Evolutionary conservation across 2,329 filamentous ascomycete species (phyloP).

Genomic region (Teratosphaeria destructans): DNA sequence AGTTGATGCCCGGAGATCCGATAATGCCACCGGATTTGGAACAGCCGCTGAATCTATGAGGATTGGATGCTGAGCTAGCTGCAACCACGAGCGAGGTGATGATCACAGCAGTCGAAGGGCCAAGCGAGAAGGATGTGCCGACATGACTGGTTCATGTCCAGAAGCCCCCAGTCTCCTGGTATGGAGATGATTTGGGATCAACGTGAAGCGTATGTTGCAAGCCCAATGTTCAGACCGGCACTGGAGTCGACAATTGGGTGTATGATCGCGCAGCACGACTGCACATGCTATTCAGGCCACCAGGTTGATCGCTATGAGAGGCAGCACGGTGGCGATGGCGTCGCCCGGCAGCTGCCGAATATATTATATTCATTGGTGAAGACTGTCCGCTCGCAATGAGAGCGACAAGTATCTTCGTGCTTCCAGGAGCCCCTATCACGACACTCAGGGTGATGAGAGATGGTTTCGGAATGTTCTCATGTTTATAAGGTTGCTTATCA

Average conservation of each 20-base stretch:
- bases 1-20: slow-evolving; percentile 73
- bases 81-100: slow-evolving; percentile 86
- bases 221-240: slow-evolving; percentile 79
- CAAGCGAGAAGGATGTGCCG: slow-evolving; percentile 87
- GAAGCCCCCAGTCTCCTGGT: slow-evolving; percentile 79
- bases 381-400: slow-evolving; percentile 19
- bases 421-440: neutral
- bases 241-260: slow-evolving; percentile 64
- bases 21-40: slow-evolving; percentile 75
- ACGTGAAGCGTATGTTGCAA: slow-evolving; percentile 92
- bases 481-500: neutral
- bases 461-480: neutral
- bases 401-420: slow-evolving; percentile 3
- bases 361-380: slow-evolving; percentile 44
- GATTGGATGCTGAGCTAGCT: slow-evolving; percentile 74
- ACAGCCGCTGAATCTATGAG: slow-evolving; percentile 71
- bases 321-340: slow-evolving; percentile 46
- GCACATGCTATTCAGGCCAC: slow-evolving; percentile 49
- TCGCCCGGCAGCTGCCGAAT: slow-evolving; percentile 46
- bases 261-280: slow-evolving; percentile 40
- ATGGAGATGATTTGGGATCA: slow-evolving; percentile 90
- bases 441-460: neutral
- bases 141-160: slow-evolving; percentile 78
- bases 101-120: slow-evolving; percentile 87
- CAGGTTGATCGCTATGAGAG: slow-evolving; percentile 44